A percentile compares a stretch with the other conserved stretches of the same genome.
Conservation (phyloP, 495 filamentous ascomycete genomes). For the Penicillium tannophilum region DNA sequence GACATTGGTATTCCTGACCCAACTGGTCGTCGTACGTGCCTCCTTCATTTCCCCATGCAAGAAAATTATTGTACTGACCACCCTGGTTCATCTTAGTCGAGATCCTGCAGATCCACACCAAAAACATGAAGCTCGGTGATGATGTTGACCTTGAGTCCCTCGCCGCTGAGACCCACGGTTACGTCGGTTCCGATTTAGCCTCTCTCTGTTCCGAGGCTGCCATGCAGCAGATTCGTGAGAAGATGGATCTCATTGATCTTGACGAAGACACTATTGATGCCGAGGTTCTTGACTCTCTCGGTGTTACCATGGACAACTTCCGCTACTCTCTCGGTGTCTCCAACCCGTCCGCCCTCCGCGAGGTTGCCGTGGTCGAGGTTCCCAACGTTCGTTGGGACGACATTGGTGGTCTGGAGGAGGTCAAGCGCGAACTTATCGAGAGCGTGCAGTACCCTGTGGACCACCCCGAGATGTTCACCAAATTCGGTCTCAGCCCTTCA, state of each 20-base stretch:
- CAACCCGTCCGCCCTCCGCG: conserved; percentile 97
- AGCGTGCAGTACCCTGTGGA: conserved; percentile 99
- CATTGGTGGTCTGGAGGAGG: conserved; percentile 95
- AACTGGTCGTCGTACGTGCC: conserved; percentile 67
- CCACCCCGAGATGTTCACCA: conserved; percentile 99
- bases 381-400: conserved; percentile 99
- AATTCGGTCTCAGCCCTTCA: conserved; percentile 97
- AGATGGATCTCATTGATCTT: conserved; percentile 99
- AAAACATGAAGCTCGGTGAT: conserved; percentile 99
- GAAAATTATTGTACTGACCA: not conserved
- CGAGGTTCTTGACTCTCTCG: conserved; percentile 95
- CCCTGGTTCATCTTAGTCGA: conserved; percentile 58
- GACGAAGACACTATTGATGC: conserved; percentile 99
- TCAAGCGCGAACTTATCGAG: conserved; percentile 99
- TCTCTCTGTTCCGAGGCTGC: conserved; percentile 99
- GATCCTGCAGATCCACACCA: conserved; percentile 98
- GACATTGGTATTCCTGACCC: conserved; percentile 98
- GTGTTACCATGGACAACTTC: conserved; percentile 99
- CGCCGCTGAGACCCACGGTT: conserved; percentile 97
- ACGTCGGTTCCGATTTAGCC: conserved; percentile 97
- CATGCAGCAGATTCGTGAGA: conserved; percentile 99
- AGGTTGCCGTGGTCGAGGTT: conserved; percentile 98
- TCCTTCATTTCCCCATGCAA: not conserved
- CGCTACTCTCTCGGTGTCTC: conserved; percentile 95
- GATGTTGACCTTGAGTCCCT: conserved; percentile 97